Percentiles rank a stretch among this genome's conserved stretches.
Conservation (phyloP, 257 asterid genomes). For the Dorcoceras hygrometricum region DNA sequence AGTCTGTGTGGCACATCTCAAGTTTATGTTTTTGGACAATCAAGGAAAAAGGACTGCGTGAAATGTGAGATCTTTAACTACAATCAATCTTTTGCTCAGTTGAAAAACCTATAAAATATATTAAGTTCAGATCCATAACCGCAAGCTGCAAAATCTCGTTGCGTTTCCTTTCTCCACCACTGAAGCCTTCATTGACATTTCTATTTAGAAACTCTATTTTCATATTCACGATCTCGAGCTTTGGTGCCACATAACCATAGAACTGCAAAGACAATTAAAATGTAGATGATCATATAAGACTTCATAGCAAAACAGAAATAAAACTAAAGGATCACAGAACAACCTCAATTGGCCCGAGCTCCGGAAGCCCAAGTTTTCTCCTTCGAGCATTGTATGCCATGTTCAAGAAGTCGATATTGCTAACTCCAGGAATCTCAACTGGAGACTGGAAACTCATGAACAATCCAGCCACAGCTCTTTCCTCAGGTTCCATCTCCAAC, state of each 20-base stretch:
- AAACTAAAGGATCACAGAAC: constrained; percentile 13
- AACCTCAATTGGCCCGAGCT: constrained; percentile 98
- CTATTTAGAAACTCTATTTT: constrained; percentile 81
- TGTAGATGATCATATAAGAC: constrained; percentile 1
- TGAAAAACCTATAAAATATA: constrained; percentile 11
- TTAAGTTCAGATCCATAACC: constrained; percentile 39
- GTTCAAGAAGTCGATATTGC: constrained; percentile 89
- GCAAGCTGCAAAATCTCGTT: constrained; percentile 96
- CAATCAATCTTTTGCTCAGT: constrained; percentile 14
- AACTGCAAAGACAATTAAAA: constrained; percentile 57
- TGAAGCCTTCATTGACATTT: constrained; percentile 97
- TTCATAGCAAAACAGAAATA: not conserved
- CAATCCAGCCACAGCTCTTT: constrained; percentile 90
- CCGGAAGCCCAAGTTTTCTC: constrained; percentile 74
- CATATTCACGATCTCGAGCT: constrained; percentile 88
- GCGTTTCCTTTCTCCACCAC: constrained; percentile 99
- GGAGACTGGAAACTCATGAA: constrained; percentile 99
- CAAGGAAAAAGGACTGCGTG: not conserved
- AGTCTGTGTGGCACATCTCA: no score
- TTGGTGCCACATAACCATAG: constrained; percentile 76
- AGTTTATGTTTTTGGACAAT: no score
- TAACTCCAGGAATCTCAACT: constrained; percentile 93
- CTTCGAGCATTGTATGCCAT: constrained; percentile 94
- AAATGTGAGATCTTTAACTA: not conserved
- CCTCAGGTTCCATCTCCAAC: constrained; percentile 94